Percentiles rank a stretch among this genome's conserved stretches.
Conservation (phyloP, 129 eudicot species). For the Chrysanthemum makinoi region DNA sequence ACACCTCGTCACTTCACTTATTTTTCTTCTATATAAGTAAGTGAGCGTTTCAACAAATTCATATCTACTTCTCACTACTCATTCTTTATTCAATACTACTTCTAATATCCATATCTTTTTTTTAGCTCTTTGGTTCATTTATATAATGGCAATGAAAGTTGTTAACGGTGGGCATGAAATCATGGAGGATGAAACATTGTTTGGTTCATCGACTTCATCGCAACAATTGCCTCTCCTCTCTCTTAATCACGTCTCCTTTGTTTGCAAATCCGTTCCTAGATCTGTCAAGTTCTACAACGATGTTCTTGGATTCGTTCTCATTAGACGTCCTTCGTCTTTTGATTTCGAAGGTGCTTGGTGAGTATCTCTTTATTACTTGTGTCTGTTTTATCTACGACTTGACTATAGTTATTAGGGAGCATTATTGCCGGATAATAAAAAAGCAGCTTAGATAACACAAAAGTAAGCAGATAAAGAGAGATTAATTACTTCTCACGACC, state of each 20-base stretch:
- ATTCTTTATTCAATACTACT: neutral
- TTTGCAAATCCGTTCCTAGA: constrained; percentile 52
- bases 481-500: no score
- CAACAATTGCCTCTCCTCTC: constrained; percentile 49
- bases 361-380: neutral
- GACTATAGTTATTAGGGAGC: neutral
- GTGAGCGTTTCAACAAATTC: constrained; percentile 8
- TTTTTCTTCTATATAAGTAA: constrained; percentile 13
- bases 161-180: neutral
- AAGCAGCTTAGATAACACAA: no score
- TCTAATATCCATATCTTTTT: neutral
- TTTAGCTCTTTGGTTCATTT: neutral
- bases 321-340: constrained; percentile 72
- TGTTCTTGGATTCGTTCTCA: constrained; percentile 51
- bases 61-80: neutral
- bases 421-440: no score
- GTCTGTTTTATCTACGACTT: neutral
- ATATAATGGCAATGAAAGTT: constrained; percentile 13
- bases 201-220: constrained; percentile 20
- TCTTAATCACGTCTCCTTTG: constrained; percentile 63
- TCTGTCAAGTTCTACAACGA: constrained; percentile 57
- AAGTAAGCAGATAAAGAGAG: no score
- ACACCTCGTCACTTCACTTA: neutral
- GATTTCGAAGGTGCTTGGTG: constrained; percentile 89
- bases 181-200: neutral